Base-by-base conservation (phyloP, 2,329 filamentous ascomycete genomes). In the Fusarium udum region DNA sequence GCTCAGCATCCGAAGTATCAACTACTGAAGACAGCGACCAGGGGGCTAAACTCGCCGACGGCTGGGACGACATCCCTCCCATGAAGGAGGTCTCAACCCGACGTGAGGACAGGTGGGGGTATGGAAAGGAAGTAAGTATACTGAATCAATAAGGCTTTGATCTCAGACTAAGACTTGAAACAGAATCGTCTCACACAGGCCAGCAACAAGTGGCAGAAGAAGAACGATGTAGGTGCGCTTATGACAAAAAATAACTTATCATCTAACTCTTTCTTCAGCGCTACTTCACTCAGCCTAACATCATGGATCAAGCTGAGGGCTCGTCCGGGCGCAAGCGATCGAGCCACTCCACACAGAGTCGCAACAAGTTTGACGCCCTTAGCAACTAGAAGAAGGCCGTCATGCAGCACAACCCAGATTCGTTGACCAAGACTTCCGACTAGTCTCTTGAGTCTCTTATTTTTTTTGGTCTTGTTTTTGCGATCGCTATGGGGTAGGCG, bases 41-140 rank as follows among this genome's bases (percentile, higher is more conserved):
- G 4, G 65, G 71, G 14, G 58, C 72, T n/a, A 71, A 71, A 28
- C 34, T 75, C 5, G 51, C 66, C 22, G 75, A 61, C 4, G 51
- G 72, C 13, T 72, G 69, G 73, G 63, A 49, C 14, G 31, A 55
- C 14, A 36, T 66, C 4, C 37, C 58, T 11, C 28, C 59, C 11
- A 26, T 48, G 11, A 32, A 36, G 4, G 32, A 51, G 15, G 46
- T 57, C 9, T 58, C 55, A 31, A 36, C 20, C 22, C 62, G 62
- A 24, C 42, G 64, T 16, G 53, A 62, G 4, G 71, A 70, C 32
- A 75, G 70, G 22, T 82, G 80, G 79, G 68, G 67, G 12, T 80
- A 76, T 34, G 32, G 72, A 3, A 70, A 74, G 12, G 67, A 69
- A 49, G 77, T 78, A 56, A 71, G 74, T 43, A 14, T 8, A 28